Evolutionary conservation across 805 yeast genomes (phyloP).

Genomic region (Lipomyces yamanashiensis): DNA sequence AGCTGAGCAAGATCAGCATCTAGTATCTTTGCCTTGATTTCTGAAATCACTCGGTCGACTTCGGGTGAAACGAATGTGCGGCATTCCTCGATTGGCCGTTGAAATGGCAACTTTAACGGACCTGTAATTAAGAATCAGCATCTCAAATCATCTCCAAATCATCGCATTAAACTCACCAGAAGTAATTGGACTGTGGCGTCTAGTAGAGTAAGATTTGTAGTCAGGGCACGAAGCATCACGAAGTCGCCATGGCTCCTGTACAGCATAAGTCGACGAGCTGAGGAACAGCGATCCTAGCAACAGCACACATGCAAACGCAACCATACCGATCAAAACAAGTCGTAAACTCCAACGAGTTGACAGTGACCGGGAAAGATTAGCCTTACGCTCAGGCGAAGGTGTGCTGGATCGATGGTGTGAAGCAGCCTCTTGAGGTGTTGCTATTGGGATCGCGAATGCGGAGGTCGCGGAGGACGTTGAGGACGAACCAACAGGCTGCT

Average conservation of each 20-base stretch:
- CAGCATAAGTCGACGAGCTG: conserved; percentile 17
- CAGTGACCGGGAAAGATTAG: conserved; percentile 3
- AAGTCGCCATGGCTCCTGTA: conserved; percentile 32
- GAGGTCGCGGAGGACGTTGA: conserved; percentile 7
- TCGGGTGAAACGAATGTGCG: conserved; percentile 69
- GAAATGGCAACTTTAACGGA: conserved; percentile 61
- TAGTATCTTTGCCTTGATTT: conserved; percentile 53
- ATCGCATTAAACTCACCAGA: conserved; percentile 13
- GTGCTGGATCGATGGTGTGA: conserved; percentile 1
- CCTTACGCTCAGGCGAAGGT: conserved; percentile 16
- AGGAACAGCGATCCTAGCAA: conserved; percentile 12
- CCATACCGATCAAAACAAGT: not conserved
- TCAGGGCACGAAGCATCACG: conserved; percentile 36
- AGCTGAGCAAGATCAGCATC: conserved; percentile 73
- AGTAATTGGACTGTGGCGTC: conserved; percentile 34
- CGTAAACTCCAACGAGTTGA: not conserved
- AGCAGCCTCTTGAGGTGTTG: not conserved
- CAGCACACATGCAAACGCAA: conserved; percentile 11
- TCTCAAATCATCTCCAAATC: not conserved
- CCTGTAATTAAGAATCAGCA: conserved; percentile 48
- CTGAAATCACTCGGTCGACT: conserved; percentile 64
- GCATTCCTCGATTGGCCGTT: conserved; percentile 74
- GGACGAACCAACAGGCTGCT: not conserved
- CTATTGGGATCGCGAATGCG: not conserved
- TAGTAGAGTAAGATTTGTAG: conserved; percentile 31